Evolutionary conservation across 805 yeast genomes (phyloP), one percentile per base, ranked within the genome.

Genomic region (Pichia occidentalis): DNA sequence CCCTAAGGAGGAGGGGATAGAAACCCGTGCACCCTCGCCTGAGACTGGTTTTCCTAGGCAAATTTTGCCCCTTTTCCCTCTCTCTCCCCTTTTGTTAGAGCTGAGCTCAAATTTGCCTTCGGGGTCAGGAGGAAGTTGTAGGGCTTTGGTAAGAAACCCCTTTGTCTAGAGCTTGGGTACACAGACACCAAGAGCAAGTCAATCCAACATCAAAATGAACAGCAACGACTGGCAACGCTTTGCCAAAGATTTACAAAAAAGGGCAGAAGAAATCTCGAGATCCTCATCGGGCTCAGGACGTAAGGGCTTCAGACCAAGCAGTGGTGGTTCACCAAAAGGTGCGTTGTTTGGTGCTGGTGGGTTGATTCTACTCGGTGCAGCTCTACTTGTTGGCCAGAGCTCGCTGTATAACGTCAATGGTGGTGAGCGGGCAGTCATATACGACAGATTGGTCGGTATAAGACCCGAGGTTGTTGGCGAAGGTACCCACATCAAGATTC

Each of bases 391-490:
- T 19, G 46, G 73, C 26, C 75, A 78, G 49, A 64, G 75, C 28
- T 68, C 87, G 1, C 63, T 82, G 24, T 82, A 79, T 64, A 82
- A 80, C 58, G 98, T 92, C 43, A 97, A 92, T 63, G 98, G 98
- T 77, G 98, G 98, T 63, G 97, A 90, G 62, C 73, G 98, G 57
- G 98, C 97, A 13, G 88, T 92, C 54, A 74, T 92, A 26, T 92
- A 92, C 60, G 86, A 95, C 19, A 77, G 98, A 57, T 35, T 87
- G 20, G 71, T 76, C 34, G 98, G 98, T 57, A 80, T 92, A 33
- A 83, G 78, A 56, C 78, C 88, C 13, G 73, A 70, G 43, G 85
- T 92, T 47, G 86, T 80, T 59, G 75, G 75, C 33, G 98, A 92
- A 67, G 98, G 98, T 50, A 92, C 98, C 2, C 98, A 92, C 64